phyloP scores from a whole-genome alignment of 179 eudicot species.

The Carnegiea gigantea region DNA sequence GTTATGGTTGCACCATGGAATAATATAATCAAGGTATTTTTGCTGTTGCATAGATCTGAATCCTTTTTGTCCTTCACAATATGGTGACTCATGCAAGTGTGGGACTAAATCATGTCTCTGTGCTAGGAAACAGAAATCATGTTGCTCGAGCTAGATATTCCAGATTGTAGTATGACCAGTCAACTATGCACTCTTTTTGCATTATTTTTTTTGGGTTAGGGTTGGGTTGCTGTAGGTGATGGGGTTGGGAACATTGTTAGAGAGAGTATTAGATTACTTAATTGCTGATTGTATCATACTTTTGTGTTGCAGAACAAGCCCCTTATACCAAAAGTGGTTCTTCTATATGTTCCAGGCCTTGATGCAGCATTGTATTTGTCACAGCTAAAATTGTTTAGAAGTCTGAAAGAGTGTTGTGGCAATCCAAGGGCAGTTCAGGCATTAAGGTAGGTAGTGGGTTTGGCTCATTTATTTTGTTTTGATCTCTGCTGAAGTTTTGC shows the following conservation, averaged over 20 bases:
- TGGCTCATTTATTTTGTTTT: conserved; percentile 4
- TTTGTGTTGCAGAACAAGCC: conserved; percentile 83
- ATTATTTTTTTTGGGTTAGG: background rate
- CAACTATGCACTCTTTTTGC: background rate
- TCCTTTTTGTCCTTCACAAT: background rate
- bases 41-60: background rate
- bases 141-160: background rate
- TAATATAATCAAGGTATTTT: background rate
- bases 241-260: background rate
- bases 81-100: background rate
- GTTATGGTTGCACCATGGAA: background rate
- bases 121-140: background rate
- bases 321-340: conserved; percentile 85
- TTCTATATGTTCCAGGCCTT: conserved; percentile 94
- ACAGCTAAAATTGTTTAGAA: conserved; percentile 55
- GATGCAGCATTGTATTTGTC: conserved; percentile 92
- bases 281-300: conserved; percentile 22
- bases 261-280: background rate
- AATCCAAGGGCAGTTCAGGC: conserved; percentile 89
- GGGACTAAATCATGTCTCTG: background rate
- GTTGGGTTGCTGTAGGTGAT: background rate
- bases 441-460: conserved; percentile 59
- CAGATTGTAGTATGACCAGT: background rate
- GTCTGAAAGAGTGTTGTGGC: conserved; percentile 76
- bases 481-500: conserved; percentile 7